These are phyloP conservation scores for Veloboletus limbatus DNA, from an alignment of 1,284 basidiomycete species.

Conservation along the genomic window DNA sequence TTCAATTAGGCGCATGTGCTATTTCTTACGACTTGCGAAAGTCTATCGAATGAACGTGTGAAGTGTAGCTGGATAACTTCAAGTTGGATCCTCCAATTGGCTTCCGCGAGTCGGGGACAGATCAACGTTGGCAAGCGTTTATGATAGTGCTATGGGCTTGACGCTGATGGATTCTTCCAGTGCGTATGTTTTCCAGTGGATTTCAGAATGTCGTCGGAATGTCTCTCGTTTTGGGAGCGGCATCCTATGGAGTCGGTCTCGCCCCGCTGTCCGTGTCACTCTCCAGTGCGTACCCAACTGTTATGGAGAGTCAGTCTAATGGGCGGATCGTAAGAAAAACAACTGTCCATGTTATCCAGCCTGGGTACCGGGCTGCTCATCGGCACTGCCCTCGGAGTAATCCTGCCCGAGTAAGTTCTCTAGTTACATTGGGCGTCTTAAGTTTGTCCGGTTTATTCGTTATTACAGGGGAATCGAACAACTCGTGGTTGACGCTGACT, in stretches of 20 bases:
- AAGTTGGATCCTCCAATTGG: too few species aligned
- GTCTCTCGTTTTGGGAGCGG: conserved; percentile 67
- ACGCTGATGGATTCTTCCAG: background rate
- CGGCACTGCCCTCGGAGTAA: conserved; percentile 85
- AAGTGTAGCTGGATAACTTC: too few species aligned
- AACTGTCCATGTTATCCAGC: conserved; percentile 61
- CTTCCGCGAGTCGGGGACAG: too few species aligned
- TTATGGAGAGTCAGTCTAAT: conserved; percentile 7
- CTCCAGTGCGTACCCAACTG: conserved; percentile 56
- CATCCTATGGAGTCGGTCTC: conserved; percentile 71
- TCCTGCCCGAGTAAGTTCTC: conserved; percentile 80
- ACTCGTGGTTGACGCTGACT: conserved; percentile 38
- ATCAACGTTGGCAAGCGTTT: background rate
- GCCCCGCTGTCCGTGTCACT: conserved; percentile 72
- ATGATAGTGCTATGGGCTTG: background rate
- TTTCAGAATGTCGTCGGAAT: conserved; percentile 50
- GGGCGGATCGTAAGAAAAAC: conserved; percentile 41
- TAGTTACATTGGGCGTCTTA: conserved; percentile 15
- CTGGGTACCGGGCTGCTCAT: conserved; percentile 84
- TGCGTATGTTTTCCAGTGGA: conserved; percentile 24
- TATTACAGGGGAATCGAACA: conserved; percentile 57
- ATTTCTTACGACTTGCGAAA: too few species aligned
- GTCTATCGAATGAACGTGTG: too few species aligned
- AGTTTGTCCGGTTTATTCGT: conserved; percentile 1
- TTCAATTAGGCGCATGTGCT: too few species aligned